Evolutionary conservation across 495 filamentous ascomycete species (phyloP), one percentile per base, ranked within the genome.

Genomic region (Xylaria cubensis): DNA sequence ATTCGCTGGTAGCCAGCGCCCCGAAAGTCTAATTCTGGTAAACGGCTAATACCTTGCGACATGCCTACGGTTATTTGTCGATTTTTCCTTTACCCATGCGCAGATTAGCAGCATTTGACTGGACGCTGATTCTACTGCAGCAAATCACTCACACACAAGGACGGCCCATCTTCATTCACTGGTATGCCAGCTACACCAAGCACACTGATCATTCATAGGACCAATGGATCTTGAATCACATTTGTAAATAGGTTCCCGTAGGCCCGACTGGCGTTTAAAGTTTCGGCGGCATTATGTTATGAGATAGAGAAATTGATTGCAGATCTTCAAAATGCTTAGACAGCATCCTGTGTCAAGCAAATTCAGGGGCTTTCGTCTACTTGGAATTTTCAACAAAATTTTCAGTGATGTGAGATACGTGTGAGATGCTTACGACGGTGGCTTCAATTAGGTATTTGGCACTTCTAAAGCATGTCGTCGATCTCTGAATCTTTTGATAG

Each of bases 81-180:
- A 51, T 61, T 42, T 71, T 29, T n/a, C 70, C 63, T 65, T 71
- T 67, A 65, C 63, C 63, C 51, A 61, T 61, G 62, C 70, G 63
- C 70, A 72, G 70, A 72, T 32, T 56, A 42, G 34, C 70, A 67
- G 63, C 50, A 65, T 24, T 66, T 72, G 70, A 72, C 63, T 67
- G 66, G 70, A 72, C 51, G 61, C 70, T 72, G 63, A 72, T 72
- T 72, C 19, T 72, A 61, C 70, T 72, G 70, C 70, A 72, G 70
- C 70, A 72, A 46, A 67, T 65, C 62, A 39, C 42, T 17, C 41
- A 51, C 36, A 72, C 29, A 65, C 41, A 44, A 67, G 61, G 70
- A 66, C 29, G 24, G 48, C 48, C 17, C 53, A 66, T 72, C 41
- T 41, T 67, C 48, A 56, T 67, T 61, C 42, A 72, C 62, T 72